Conservation (phyloP, 1,284 basidiomycete species). For the Thelephora terrestris region DNA sequence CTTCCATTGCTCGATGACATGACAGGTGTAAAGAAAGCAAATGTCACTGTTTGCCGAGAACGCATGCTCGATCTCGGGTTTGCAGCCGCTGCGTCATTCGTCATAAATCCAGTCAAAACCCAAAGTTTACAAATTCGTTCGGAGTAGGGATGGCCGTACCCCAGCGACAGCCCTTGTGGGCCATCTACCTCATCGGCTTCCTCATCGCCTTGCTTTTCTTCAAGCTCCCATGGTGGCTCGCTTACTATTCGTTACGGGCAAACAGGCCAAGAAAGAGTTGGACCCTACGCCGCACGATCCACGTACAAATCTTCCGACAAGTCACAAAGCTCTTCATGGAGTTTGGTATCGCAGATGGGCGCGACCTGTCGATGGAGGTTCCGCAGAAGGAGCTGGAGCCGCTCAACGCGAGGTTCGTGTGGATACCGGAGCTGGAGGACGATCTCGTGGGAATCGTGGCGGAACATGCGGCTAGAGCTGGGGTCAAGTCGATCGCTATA, state of each 20-base stretch:
- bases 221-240: constrained; percentile 7
- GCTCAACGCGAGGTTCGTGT: not conserved
- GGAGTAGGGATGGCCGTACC: no score
- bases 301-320: not conserved
- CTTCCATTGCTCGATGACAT: no score
- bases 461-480: not conserved
- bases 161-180: constrained; percentile 9
- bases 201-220: constrained; percentile 4
- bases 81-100: no score
- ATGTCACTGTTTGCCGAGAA: no score
- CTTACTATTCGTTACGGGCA: constrained; percentile 1
- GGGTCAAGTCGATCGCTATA: not conserved
- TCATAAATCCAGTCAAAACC: no score
- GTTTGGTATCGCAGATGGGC: not conserved
- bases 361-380: constrained; percentile 1
- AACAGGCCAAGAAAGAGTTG: constrained; percentile 1
- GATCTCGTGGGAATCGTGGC: not conserved
- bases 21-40: no score
- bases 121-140: no score
- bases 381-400: not conserved
- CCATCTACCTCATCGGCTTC: constrained; percentile 6
- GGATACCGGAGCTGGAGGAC: not conserved
- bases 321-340: not conserved
- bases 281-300: not conserved
- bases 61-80: no score